phyloP scores from a whole-genome alignment of 2,329 filamentous ascomycete genomes.

The Hymenoscyphus occultus region DNA sequence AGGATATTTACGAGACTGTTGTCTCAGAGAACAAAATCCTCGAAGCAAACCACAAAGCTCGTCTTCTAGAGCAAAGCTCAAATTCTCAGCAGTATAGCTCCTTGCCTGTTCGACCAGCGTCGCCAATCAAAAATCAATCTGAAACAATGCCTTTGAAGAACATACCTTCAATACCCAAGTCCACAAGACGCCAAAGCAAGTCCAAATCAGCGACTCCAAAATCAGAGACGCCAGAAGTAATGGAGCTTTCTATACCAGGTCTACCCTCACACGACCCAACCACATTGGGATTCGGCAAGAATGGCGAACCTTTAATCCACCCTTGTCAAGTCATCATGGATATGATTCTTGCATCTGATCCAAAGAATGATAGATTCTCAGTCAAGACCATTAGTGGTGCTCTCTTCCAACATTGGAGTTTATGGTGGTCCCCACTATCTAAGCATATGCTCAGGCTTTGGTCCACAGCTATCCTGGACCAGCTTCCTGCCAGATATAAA shows the following conservation, averaged over 20 bases:
- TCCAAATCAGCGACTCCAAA: not conserved
- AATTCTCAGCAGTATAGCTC: not conserved
- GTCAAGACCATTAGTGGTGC: not conserved
- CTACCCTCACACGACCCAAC: not conserved
- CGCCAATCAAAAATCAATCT: not conserved
- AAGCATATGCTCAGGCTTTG: conserved; percentile 3
- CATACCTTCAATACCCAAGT: not conserved
- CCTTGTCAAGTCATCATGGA: conserved; percentile 10
- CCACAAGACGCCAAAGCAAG: not conserved
- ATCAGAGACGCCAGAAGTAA: not conserved
- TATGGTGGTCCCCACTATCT: conserved; percentile 8
- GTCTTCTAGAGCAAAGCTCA: not conserved
- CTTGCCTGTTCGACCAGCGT: not conserved
- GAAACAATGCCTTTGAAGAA: not conserved
- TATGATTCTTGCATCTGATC: not conserved
- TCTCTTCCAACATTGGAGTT: conserved; percentile 4
- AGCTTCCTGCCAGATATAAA: conserved; percentile 5
- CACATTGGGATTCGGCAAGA: not conserved
- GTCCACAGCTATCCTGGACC: not conserved
- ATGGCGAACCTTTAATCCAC: not conserved
- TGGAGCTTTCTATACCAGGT: not conserved
- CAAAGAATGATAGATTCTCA: not conserved
- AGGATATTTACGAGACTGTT: conserved; percentile 5
- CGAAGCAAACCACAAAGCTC: not conserved
- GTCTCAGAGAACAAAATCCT: not conserved